A percentile compares a stretch with the other conserved stretches of the same genome.
Conservation (phyloP, 2,329 filamentous ascomycete species). For the Phyllosticta citrichinensis region DNA sequence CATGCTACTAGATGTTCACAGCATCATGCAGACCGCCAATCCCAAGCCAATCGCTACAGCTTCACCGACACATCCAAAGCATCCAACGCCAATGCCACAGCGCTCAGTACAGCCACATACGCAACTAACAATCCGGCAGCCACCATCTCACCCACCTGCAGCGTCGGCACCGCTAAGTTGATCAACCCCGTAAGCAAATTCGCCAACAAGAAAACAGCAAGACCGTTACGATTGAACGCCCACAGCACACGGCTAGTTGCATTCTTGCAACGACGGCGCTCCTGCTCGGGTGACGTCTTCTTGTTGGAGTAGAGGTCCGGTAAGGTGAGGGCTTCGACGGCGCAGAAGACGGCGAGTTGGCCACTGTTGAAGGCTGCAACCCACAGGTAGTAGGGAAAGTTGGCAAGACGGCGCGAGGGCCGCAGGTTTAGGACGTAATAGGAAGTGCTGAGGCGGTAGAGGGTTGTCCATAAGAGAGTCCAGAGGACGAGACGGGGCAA, state of each 20-base stretch:
- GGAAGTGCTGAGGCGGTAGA: slow-evolving; percentile 61
- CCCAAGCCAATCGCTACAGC: slow-evolving; percentile 33
- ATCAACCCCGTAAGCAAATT: slow-evolving; percentile 84
- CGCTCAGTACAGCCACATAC: slow-evolving; percentile 61
- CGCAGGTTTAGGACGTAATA: slow-evolving; percentile 63
- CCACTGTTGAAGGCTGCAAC: slow-evolving; percentile 79
- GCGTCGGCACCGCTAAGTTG: slow-evolving; percentile 76
- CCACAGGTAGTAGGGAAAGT: slow-evolving; percentile 90
- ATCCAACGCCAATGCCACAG: slow-evolving; percentile 58
- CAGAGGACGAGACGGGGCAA: slow-evolving; percentile 55
- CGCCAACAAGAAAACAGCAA: slow-evolving; percentile 75
- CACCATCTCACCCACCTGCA: slow-evolving; percentile 54
- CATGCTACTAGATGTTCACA: too few species aligned
- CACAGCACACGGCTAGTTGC: slow-evolving; percentile 74
- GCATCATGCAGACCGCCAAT: too few species aligned
- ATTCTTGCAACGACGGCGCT: slow-evolving; percentile 52
- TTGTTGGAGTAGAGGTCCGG: slow-evolving; percentile 55
- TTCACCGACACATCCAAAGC: slow-evolving; percentile 59
- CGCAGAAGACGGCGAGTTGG: slow-evolving; percentile 70
- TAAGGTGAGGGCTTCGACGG: slow-evolving; percentile 70
- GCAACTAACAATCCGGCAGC: slow-evolving; percentile 66
- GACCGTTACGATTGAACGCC: slow-evolving; percentile 80
- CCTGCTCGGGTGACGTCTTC: slow-evolving; percentile 33
- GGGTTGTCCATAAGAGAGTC: slow-evolving; percentile 55
- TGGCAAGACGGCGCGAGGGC: slow-evolving; percentile 83